Evolutionary conservation across 2,329 filamentous ascomycete species (phyloP).

Genomic region (Colletotrichum sp.): DNA sequence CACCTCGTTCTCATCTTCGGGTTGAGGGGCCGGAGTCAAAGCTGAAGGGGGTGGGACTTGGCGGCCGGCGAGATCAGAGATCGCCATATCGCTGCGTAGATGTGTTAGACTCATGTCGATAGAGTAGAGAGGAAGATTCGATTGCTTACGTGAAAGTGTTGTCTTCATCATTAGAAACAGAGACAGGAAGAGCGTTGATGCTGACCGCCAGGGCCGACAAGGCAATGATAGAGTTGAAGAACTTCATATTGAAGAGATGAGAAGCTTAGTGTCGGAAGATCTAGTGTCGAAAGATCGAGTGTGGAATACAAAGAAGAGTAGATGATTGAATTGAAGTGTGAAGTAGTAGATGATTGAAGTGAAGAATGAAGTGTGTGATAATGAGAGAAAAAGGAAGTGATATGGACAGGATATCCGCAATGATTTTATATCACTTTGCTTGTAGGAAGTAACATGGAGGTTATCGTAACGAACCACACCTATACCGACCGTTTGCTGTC

Average conservation of each 20-base stretch:
- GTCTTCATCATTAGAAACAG: conserved; percentile 1
- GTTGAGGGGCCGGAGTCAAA: not conserved
- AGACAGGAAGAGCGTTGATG: conserved; percentile 17
- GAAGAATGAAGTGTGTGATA: not conserved
- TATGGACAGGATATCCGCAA: not conserved
- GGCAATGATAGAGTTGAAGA: conserved; percentile 3
- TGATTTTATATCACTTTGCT: not conserved
- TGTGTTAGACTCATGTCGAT: not conserved
- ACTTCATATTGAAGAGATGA: not conserved
- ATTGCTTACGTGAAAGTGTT: not conserved
- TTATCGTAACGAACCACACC: not conserved
- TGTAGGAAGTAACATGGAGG: not conserved
- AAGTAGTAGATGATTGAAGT: not conserved
- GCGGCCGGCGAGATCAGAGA: not conserved
- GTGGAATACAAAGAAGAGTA: not conserved
- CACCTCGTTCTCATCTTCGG: not conserved
- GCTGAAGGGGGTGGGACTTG: not conserved
- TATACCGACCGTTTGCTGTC: not conserved
- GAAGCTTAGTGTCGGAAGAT: not conserved
- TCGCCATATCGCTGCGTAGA: not conserved
- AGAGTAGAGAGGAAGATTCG: rapidly evolving
- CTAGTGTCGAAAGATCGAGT: not conserved
- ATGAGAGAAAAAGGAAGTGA: not conserved
- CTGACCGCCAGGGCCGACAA: conserved; percentile 18
- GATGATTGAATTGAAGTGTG: not conserved